phyloP scores from a whole-genome alignment of 2,329 filamentous ascomycete genomes.

The Diaporthe ilicicola region DNA sequence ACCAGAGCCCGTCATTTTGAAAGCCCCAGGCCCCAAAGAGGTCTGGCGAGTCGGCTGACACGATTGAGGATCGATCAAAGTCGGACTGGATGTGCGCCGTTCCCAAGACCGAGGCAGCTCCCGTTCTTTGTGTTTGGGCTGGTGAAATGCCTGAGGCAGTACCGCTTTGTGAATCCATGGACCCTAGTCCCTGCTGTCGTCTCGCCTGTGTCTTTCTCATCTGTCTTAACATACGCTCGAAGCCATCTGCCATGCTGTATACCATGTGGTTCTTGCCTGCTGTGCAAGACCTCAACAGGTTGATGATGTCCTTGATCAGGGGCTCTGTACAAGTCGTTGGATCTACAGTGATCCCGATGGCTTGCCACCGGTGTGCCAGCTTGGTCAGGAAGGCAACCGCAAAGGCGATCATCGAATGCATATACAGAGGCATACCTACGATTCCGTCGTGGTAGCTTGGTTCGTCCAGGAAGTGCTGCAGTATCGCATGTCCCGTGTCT shows the following conservation, averaged over 20 bases:
- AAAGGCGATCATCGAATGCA: slow-evolving; percentile 10
- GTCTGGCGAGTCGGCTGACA: neutral
- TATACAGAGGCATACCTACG: neutral
- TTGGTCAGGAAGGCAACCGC: neutral
- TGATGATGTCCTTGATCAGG: neutral
- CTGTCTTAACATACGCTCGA: neutral
- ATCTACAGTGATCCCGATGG: neutral
- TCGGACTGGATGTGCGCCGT: neutral
- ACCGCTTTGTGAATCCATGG: neutral
- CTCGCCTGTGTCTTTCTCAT: neutral
- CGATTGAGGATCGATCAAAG: neutral
- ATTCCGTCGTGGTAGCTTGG: neutral
- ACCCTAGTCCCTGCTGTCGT: neutral
- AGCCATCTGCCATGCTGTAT: slow-evolving; percentile 11
- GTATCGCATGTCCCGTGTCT: neutral
- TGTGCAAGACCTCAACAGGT: neutral
- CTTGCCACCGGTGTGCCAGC: neutral
- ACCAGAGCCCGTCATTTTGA: slow-evolving; percentile 8
- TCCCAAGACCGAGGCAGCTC: neutral
- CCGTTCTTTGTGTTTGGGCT: neutral
- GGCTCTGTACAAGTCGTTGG: neutral
- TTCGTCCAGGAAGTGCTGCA: neutral
- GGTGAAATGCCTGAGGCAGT: neutral
- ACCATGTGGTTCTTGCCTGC: slow-evolving; percentile 17
- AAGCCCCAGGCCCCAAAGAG: neutral